Evolutionary conservation across 768 basidiomycete genomes (phyloP), one percentile per base, ranked within the genome.

Genomic region (Suillus brevipes): DNA sequence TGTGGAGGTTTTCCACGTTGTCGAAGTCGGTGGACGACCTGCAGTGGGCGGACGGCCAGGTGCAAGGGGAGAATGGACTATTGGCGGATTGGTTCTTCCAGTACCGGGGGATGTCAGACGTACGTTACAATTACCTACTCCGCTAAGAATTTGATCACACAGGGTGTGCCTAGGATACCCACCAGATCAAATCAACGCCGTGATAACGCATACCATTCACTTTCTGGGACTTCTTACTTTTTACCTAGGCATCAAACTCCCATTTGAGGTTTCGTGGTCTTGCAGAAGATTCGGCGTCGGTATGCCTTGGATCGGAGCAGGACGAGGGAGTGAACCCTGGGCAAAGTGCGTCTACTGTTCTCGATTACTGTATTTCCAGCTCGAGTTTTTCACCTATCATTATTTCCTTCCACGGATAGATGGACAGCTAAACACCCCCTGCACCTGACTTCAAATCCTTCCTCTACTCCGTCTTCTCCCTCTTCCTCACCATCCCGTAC

Each of bases 131-230:
- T 85, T 81, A 14, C 16, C 61, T 60, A 38, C 14, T 61, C 25
- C n/a, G 9, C 47, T 4, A 28, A 57, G 40, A 49, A 59, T 16
- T 61, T 60, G 53, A 47, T 34, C 23, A 12, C 25, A 52, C 60
- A 57, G 3, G 31, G 13, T 23, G 6, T 20, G 37, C 7, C 37
- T 65, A 91, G 88, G 91, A 61, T 93, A 92, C 73, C 90, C 91
- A 1, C 89, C 91, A 36, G 90, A 92, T 67, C 91, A 94, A 65
- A 91, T 93, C 78, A 94, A 95, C 72, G 92, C 92, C 4, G 92
- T 92, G 20, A 79, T 95, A 60, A 91, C 89, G 0, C 88, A 92
- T 63, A 87, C 91, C 1, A 81, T 94, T 13, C 93, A 94, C 75
- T 94, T 94, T 25, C 6, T 50, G 0, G 84, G 86, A 3, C 77